Evolutionary conservation across 176 grass and related monocot genomes (phyloP), one percentile per base, ranked within the genome.

Genomic region (Coix lacrymajobi): DNA sequence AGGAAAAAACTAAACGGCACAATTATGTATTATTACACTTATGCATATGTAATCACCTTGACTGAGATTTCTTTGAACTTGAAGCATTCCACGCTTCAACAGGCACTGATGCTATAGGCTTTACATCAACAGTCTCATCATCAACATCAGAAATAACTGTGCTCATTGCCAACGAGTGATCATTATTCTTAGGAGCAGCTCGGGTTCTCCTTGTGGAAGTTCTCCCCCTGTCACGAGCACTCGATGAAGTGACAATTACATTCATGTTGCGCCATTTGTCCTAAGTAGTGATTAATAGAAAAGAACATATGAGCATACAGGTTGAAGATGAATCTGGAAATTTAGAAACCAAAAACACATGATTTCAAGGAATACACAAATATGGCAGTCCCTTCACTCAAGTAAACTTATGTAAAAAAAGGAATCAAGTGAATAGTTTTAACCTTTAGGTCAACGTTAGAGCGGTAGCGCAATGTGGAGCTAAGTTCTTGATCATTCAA

Each of bases 231-330:
- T 97, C 95, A 63, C 95, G 88, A 36, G 92, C 66, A 9, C 88
- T 87, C 13, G 77, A 89, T 56, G 92, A 82, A 15, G 78, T 92
- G 68, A 83, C 84, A n/a, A 78, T 89, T 16, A 91, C 92, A 34
- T 94, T 97, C 90, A 97, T 91, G 90, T 97, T 97, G 11, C 95
- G 69, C 95, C 95, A 94, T 51, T 97, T 97, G 38, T 97, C 95
- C 95, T 97, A 76, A 45, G 37, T 54, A 68, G 51, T 62, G 78
- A 67, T 78, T 62, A 79, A 33, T 57, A 51, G 13, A 32, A 69
- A 69, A 33, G 2, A 58, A 38, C 9, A 7, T 4, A 16, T 61
- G 33, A 69, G 38, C 15, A 81, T 71, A 71, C 58, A 31, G 14
- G 11, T 20, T 31, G 51, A 71, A 71, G 25, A 44, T 32, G 11